Evolutionary conservation across 495 filamentous ascomycete species (phyloP), one percentile per base, ranked within the genome.

Genomic region (Halenospora varia): DNA sequence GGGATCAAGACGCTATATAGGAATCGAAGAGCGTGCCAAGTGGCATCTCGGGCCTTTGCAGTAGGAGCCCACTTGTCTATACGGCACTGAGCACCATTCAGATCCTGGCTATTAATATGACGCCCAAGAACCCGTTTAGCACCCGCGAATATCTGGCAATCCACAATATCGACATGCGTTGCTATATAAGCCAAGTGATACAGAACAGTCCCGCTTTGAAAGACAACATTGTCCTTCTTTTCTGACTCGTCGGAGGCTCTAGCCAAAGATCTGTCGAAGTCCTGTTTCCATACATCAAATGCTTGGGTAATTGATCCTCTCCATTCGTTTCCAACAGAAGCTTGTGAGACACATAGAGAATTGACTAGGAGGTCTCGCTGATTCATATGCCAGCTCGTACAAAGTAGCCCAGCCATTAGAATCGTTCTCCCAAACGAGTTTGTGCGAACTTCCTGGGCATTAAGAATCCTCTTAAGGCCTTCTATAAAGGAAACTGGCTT

Each of bases 131-230:
- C 77, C 18, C 92, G 77, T 55, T 85, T 84, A 0, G 93, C 90
- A 1, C 91, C 86, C 8, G 92, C 94, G 67, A 95, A 97, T 60
- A 97, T 94, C 70, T 97, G 94, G 66, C 92, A 92, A 68, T 97
- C 93, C n/a, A 93, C 89, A 48, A 97, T 89, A 66, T 97, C 94
- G 9, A 97, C 93, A 68, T 97, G 93, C 79, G 96, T 96, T 2
- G 89, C 91, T 91, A 98, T 97, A 68, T 98, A 93, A 2, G 94
- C 95, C 9, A 98, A 75, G 57, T 93, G 89, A 66, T 98, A 92
- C 46, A 97, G 75, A 17, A 96, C 92, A 20, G 86, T 93, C 46
- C 91, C 82, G 61, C 84, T 88, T 65, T 97, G 89, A 59, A 92
- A 92, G 19, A 92, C 83, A 50, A 88, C 86, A 56, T 92, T 89